These are phyloP conservation scores for Cruciata laevipes DNA, from an alignment of 257 asterid genomes.

Conservation along the genomic window DNA sequence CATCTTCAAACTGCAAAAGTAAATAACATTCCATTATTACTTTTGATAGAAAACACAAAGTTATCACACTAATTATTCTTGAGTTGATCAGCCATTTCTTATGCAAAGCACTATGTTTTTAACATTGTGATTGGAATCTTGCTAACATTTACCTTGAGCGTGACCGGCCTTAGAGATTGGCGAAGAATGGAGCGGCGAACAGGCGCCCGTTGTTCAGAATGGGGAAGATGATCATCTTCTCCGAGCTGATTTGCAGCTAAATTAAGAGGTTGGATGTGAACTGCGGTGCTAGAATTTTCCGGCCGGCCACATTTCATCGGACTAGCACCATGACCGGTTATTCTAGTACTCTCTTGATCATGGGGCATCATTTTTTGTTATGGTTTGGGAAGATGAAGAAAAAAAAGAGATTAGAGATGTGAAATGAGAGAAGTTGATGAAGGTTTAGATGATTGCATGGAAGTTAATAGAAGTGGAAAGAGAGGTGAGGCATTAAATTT, in stretches of 20 bases:
- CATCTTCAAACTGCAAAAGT: constrained; percentile 64
- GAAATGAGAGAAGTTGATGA: background rate
- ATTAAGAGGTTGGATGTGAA: constrained; percentile 38
- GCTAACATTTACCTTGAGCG: constrained; percentile 45
- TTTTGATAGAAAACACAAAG: too few relatives aligned
- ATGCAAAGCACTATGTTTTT: background rate
- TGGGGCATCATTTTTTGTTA: constrained; percentile 58
- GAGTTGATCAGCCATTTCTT: background rate
- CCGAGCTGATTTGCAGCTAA: constrained; percentile 30
- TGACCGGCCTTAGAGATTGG: constrained; percentile 42
- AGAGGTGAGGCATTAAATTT: constrained; percentile 16
- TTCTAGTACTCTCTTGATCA: constrained; percentile 41
- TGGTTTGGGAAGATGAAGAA: background rate
- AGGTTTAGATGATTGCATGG: constrained; percentile 31
- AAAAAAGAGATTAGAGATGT: background rate
- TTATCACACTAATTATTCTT: too few relatives aligned
- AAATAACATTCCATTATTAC: background rate
- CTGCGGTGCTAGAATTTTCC: constrained; percentile 18
- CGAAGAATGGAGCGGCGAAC: constrained; percentile 39
- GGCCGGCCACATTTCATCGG: constrained; percentile 19
- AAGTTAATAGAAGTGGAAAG: constrained; percentile 7
- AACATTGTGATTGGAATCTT: too few relatives aligned
- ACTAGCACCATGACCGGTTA: constrained; percentile 19
- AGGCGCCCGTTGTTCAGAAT: constrained; percentile 18
- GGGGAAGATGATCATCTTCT: constrained; percentile 13